Evolutionary conservation across 305 asterid genomes (phyloP), one percentile per base, ranked within the genome.

Genomic region (Fraxinus paxiana): DNA sequence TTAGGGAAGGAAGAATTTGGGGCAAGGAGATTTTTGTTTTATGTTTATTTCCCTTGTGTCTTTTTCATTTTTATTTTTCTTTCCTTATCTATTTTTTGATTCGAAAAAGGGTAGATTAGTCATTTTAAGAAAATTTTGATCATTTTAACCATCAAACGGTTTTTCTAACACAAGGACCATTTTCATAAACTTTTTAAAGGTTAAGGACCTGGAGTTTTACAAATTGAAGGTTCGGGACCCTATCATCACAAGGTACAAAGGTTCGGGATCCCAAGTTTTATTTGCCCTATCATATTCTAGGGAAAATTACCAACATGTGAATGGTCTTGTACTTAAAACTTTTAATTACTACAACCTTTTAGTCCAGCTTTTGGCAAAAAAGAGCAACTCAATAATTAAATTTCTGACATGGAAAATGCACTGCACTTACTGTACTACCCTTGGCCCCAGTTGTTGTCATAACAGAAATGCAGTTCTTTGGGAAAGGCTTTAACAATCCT

Each of bases 391-490:
- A 5, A 33, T 31, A 30, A 33, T n/a, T 70, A 70, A 37, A 33
- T 70, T 33, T 33, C 75, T 33, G 75, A 70, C 22, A 22, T 69
- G 24, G 24, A 31, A 31, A 17, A 70, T 70, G 10, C 28, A 70
- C 48, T 9, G 70, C 81, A 87, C 97, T 88, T 85, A 96, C 98
- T 90, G 99, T 92, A 84, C 99, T 93, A 76, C 99, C 99, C 94
- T 96, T 96, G 43, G 98, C 99, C 61, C 99, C 99, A 35, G 97
- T 94, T 82, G 97, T 92, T 46, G 99, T 96, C 99, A 96, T 96
- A 46, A 91, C 91, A 59, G 98, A 90, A 77, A 96, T 94, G 92
- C 99, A 94, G 88, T 96, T 96, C 89, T 86, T 87, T 18, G 99
- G 99, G 82, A 96, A 96, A 24, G 97, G 99, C 84, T 94, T 96